Evolutionary conservation across 2,329 filamentous ascomycete species (phyloP).

Genomic region (Aspergillus unguis): DNA sequence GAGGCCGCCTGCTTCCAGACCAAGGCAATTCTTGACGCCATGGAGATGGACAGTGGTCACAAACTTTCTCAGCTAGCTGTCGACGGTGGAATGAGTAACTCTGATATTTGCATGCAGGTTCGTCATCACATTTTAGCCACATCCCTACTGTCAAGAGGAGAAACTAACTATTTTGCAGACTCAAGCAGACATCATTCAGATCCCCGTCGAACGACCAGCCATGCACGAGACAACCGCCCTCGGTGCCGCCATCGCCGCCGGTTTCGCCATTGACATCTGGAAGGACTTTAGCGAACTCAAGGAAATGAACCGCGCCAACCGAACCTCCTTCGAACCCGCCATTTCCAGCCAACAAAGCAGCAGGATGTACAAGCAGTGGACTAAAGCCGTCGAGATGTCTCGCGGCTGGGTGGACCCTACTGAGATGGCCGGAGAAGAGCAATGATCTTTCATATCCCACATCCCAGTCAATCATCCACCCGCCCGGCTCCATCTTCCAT

Average conservation of each 20-base stretch:
- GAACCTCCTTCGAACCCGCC: conserved; percentile 67
- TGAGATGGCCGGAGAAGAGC: conserved; percentile 24
- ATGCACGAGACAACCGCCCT: conserved; percentile 91
- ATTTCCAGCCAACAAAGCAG: conserved; percentile 57
- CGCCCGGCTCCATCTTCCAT: too few species aligned
- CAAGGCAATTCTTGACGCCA: conserved; percentile 84
- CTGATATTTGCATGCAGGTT: conserved; percentile 80
- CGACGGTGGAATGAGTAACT: conserved; percentile 86
- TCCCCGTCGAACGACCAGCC: conserved; percentile 75
- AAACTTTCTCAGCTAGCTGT: conserved; percentile 72
- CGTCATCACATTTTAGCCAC: conserved; percentile 20
- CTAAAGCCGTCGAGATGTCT: conserved; percentile 74
- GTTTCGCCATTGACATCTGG: conserved; percentile 80
- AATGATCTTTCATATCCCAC: neutral
- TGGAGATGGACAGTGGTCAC: conserved; percentile 81
- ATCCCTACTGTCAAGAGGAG: neutral
- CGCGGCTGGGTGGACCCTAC: conserved; percentile 59
- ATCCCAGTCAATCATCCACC: neutral
- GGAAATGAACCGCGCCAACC: conserved; percentile 67
- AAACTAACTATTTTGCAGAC: conserved; percentile 48
- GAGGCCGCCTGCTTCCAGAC: conserved; percentile 93
- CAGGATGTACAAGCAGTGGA: conserved; percentile 68
- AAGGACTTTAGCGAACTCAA: conserved; percentile 69
- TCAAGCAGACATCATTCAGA: conserved; percentile 80
- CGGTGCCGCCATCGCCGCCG: conserved; percentile 83